Base-by-base conservation (phyloP, 176 grass and related monocot genomes). In the Eremochloa ophiuroides region DNA sequence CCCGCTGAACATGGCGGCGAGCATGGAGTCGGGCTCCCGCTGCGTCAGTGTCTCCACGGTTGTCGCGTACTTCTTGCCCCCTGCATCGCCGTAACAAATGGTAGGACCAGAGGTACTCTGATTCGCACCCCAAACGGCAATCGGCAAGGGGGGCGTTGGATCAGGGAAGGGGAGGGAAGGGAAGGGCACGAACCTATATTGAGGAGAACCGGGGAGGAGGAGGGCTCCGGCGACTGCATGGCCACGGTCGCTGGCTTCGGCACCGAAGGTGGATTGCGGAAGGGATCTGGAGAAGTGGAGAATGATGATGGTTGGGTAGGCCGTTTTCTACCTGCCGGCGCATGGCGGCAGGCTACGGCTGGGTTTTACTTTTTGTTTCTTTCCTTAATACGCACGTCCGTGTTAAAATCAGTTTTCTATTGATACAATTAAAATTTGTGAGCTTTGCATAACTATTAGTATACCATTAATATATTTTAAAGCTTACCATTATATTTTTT, bases 1-100 rank as follows among this genome's bases (percentile, higher is more conserved):
- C 27, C 92, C 92, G 83, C 95, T 98, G 84, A 98, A 94, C 95
- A 98, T 98, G 61, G 92, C 92, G 75, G 81, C 92, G 47, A 98
- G 86, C 95, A 94, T 94, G 77, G 95, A 98, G 12, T 88, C 81
- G 60, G 95, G 88, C 58, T 98, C 95, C 75, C 92, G 85, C 68
- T 90, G 90, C 47, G 92, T 98, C 56, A 98, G 95, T 78, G 92
- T 98, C 82, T 94, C 92, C 28, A 91, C 64, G 38, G 95, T 98
- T 11, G 95, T 94, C 14, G 88, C 75, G 61, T 93, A 94, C 73
- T 90, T 91, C 87, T 75, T 94, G 4, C 95, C 95, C 74, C 95
- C 92, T 98, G 81, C 56, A n/a, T 20, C 75, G 31, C 20, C 69
- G 39, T n/a, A 42, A 41, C 12, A 13, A 62, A 58, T 58, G 53